Base-by-base conservation (phyloP, 768 basidiomycete genomes). In the Agrocybe chaxingu region DNA sequence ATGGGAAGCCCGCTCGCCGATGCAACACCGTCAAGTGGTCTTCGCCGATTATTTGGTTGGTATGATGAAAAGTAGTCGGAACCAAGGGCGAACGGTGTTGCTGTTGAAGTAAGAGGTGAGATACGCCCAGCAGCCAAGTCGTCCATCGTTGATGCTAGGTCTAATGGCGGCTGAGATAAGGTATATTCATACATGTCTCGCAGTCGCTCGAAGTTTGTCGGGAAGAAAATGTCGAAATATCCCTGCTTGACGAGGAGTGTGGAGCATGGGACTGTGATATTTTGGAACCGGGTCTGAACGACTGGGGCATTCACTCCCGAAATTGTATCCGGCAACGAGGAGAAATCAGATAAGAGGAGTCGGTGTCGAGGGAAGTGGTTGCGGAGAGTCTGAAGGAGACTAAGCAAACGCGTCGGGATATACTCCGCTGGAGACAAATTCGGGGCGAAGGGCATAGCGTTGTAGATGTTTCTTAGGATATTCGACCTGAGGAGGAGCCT, bases 201-300 rank as follows among this genome's bases (percentile, higher is more conserved):
- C 47, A 98, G 76, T 16, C 77, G 78, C 46, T 80, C 81, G 56
- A 98, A 98, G 64, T 91, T 74, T 9, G 96, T 98, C 8, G 97
- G 97, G 73, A 99, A 99, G 74, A 99, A 92, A 53, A 98, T 98
- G 66, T 99, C 97, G 67, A 99, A 99, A 71, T 85, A 95, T 7
- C 97, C 97, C 62, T 89, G 96, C 59, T 85, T 85, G 51, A 99
- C 97, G 59, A 96, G 82, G 50, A 97, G 78, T 10, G 91, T 98
- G 55, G 85, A 77, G 61, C 92, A 94, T 3, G 97, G 89, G 1
- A 98, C 87, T 61, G 90, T 94, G 42, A 80, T 79, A 52, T 87
- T 88, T 40, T 81, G 83, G 63, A 89, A 86, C 45, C 92, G 82
- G 19, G 97, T 98, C 70, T 99, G 97, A 18, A 98, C 97, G 18